phyloP scores from a whole-genome alignment of 2,329 filamentous ascomycete genomes.

The Apiospora sp. region DNA sequence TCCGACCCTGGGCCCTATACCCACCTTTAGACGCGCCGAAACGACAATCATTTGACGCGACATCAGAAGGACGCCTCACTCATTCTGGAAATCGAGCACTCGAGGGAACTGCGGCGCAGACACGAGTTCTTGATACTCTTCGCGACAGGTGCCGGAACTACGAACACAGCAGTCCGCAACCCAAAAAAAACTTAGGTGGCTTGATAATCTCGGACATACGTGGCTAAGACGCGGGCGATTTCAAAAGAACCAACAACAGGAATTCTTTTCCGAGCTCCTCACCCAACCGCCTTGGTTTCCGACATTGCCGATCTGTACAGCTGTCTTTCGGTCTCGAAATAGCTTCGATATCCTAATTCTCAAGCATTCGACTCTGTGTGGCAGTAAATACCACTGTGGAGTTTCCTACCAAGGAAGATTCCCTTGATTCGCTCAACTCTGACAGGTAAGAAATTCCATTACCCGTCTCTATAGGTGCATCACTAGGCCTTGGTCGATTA shows the following conservation, averaged over 20 bases:
- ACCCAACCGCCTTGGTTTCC: neutral
- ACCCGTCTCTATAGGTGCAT: neutral
- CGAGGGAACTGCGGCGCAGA: neutral
- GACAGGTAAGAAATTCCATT: neutral
- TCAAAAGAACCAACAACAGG: neutral
- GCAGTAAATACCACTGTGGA: neutral
- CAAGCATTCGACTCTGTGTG: no score
- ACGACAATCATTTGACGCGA: slow-evolving; percentile 6
- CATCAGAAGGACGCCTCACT: slow-evolving; percentile 9
- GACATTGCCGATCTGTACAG: neutral
- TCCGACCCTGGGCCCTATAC: neutral
- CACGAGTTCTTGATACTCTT: neutral
- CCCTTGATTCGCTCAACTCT: neutral
- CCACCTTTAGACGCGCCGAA: neutral
- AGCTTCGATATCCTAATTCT: neutral
- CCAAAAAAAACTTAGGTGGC: neutral
- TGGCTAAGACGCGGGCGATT: neutral
- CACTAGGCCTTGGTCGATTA: neutral
- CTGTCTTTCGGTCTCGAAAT: neutral
- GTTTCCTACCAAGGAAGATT: neutral
- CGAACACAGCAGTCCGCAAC: neutral
- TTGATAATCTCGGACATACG: neutral
- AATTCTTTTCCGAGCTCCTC: neutral
- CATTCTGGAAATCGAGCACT: slow-evolving; percentile 13
- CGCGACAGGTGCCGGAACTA: neutral